Conservation (phyloP, 2,329 filamentous ascomycete genomes). For the Cryphonectria radicalis region DNA sequence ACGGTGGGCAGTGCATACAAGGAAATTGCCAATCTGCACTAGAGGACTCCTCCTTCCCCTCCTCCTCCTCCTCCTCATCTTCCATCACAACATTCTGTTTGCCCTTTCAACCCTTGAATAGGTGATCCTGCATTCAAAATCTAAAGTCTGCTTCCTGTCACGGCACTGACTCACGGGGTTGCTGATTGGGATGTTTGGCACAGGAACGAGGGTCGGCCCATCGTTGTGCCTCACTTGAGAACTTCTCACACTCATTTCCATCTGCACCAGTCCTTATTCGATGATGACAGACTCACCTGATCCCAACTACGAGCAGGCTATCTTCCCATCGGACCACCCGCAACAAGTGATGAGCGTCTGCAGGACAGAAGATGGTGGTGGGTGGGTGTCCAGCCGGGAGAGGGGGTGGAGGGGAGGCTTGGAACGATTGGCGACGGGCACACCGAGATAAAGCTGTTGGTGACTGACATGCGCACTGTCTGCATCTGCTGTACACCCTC, state of each 20-base stretch:
- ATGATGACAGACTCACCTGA: too few relatives aligned
- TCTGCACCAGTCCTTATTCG: too few relatives aligned
- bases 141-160: too few relatives aligned
- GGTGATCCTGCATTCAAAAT: too few relatives aligned
- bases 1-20: too few relatives aligned
- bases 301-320: neutral
- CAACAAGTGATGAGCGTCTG: neutral
- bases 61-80: too few relatives aligned
- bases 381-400: neutral
- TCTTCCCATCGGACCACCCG: neutral
- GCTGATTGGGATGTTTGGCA: too few relatives aligned
- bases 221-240: neutral
- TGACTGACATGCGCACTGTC: neutral
- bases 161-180: too few relatives aligned
- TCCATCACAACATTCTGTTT: too few relatives aligned
- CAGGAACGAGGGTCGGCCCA: neutral
- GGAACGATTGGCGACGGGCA: neutral
- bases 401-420: neutral
- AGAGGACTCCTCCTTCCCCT: too few relatives aligned
- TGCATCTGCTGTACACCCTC: neutral
- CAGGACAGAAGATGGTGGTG: neutral
- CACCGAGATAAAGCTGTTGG: neutral
- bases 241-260: neutral
- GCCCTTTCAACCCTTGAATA: too few relatives aligned
- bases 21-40: too few relatives aligned